phyloP scores from a whole-genome alignment of 257 asterid species.

The Penstemon davidsonii region DNA sequence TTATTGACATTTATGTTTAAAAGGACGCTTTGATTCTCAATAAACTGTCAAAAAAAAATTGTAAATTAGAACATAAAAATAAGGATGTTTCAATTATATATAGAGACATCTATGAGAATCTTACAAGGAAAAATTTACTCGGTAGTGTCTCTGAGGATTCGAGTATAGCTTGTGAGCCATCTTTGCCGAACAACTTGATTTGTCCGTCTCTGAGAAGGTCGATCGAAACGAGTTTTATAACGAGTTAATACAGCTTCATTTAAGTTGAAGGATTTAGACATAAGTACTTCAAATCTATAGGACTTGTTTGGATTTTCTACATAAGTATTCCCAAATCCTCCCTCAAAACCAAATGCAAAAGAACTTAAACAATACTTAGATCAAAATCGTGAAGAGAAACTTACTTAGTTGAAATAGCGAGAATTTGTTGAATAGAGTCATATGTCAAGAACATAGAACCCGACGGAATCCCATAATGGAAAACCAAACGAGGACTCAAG shows the following conservation, averaged over 20 bases:
- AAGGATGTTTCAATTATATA: background rate
- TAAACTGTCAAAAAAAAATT: constrained; percentile 56
- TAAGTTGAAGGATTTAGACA: background rate
- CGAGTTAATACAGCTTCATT: background rate
- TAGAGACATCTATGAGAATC: background rate
- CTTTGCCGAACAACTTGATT: constrained; percentile 77
- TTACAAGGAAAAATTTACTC: constrained; percentile 73
- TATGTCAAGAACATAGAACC: constrained; percentile 59
- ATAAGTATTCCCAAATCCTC: background rate
- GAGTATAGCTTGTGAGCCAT: constrained; percentile 69
- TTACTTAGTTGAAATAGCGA: constrained; percentile 82
- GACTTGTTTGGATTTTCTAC: background rate
- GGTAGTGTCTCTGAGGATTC: constrained; percentile 63
- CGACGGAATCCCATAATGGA: constrained; percentile 84
- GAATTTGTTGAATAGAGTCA: constrained; percentile 64
- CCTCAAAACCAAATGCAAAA: background rate
- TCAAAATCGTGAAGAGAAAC: constrained; percentile 18
- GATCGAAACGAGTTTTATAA: constrained; percentile 10
- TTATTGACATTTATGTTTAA: constrained; percentile 65
- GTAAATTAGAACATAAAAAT: background rate
- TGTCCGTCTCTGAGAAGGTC: constrained; percentile 67
- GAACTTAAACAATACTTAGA: constrained; percentile 10
- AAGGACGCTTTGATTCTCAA: constrained; percentile 71
- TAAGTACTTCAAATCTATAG: background rate
- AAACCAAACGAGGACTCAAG: constrained; percentile 60